These are phyloP conservation scores for Epichloe bromicola DNA, from an alignment of 2,329 filamentous ascomycete species.

Conservation along the genomic window DNA sequence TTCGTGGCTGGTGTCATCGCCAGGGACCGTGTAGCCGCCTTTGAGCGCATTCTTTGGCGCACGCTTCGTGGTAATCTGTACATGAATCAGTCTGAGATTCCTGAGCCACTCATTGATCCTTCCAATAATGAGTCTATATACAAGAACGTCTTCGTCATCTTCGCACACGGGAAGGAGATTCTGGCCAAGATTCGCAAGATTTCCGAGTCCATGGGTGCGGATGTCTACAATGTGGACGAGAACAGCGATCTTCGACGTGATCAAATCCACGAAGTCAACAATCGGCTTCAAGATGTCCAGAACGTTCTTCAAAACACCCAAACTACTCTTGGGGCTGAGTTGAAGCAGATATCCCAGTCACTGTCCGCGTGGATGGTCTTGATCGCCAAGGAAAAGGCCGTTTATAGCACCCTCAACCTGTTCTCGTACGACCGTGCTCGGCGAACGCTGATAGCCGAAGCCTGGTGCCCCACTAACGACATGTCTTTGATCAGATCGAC, in stretches of 20 bases:
- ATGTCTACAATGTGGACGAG: constrained; percentile 94
- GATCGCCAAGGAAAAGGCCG: constrained; percentile 95
- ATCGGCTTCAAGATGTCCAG: constrained; percentile 75
- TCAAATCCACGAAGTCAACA: constrained; percentile 96
- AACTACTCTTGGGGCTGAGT: constrained; percentile 80
- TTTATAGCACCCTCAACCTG: constrained; percentile 87
- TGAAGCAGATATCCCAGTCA: constrained; percentile 84
- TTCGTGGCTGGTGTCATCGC: constrained; percentile 95
- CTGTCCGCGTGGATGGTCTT: constrained; percentile 96
- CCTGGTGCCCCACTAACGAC: constrained; percentile 91
- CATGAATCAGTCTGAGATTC: constrained; percentile 99
- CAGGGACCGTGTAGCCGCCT: constrained; percentile 82
- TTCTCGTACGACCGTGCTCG: constrained; percentile 95
- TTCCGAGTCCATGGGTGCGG: constrained; percentile 89
- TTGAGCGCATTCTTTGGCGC: constrained; percentile 95
- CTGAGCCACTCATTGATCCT: constrained; percentile 83
- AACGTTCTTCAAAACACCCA: constrained; percentile 94
- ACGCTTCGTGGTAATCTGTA: constrained; percentile 95
- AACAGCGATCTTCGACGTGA: constrained; percentile 90
- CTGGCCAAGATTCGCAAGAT: constrained; percentile 98
- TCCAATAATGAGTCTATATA: constrained; percentile 80
- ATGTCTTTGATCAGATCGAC: constrained; percentile 82
- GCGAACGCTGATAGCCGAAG: constrained; percentile 93
- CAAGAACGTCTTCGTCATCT: constrained; percentile 99
- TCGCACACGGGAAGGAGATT: constrained; percentile 96